Evolutionary conservation across 1,284 basidiomycete species (phyloP).

Genomic region (Wolfiporia cocos): DNA sequence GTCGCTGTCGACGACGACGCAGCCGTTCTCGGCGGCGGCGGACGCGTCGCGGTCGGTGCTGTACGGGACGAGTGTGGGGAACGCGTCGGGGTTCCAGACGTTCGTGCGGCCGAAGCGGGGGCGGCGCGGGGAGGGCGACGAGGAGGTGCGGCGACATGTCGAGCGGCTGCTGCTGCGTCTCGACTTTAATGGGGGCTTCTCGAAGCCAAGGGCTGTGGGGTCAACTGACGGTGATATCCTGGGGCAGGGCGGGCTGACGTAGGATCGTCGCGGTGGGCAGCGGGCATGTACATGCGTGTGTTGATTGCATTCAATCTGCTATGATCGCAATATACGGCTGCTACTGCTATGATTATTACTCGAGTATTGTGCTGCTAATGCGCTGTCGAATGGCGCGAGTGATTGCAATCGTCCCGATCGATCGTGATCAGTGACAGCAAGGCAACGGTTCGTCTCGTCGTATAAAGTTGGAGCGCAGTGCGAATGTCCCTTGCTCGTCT

Average conservation of each 20-base stretch:
- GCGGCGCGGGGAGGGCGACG: slow-evolving; percentile 45
- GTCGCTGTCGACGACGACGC: slow-evolving; percentile 64
- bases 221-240: slow-evolving; percentile 37
- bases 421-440: neutral
- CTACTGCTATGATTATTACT: too few relatives aligned
- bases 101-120: slow-evolving; percentile 39
- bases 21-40: slow-evolving; percentile 47
- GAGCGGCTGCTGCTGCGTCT: slow-evolving; percentile 78
- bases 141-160: slow-evolving; percentile 70
- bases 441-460: slow-evolving; percentile 1
- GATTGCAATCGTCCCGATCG: slow-evolving; percentile 1
- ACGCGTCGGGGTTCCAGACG: slow-evolving; percentile 48
- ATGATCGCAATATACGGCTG: too few relatives aligned
- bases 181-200: slow-evolving; percentile 82
- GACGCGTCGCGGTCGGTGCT: slow-evolving; percentile 68
- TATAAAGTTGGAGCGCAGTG: slow-evolving; percentile 12
- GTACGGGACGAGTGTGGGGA: slow-evolving; percentile 54
- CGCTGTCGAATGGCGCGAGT: neutral
- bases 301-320: too few relatives aligned
- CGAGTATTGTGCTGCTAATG: too few relatives aligned
- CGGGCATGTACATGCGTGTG: neutral
- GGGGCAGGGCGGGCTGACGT: slow-evolving; percentile 29
- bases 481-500: slow-evolving; percentile 22
- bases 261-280: slow-evolving; percentile 4
- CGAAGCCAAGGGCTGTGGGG: slow-evolving; percentile 34